Evolutionary conservation across 192 early-diverging fungal genomes (phyloP).

Genomic region (Coemansia reversa): DNA sequence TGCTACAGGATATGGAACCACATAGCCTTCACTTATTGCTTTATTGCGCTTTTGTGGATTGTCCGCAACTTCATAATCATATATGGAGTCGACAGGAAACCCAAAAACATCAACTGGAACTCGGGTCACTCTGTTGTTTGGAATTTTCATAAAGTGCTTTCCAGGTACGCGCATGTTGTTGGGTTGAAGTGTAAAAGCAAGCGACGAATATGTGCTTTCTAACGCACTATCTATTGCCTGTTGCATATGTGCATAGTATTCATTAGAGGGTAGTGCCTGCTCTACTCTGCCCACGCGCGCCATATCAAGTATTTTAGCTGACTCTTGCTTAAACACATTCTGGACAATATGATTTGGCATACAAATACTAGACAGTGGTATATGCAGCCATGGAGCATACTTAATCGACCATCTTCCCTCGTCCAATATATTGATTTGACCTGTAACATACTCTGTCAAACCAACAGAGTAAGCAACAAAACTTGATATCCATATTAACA

Average conservation of each 20-base stretch:
- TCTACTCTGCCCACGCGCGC: background rate
- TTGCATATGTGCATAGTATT: slow-evolving; percentile 7
- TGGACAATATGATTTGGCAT: slow-evolving; percentile 6
- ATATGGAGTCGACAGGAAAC: background rate
- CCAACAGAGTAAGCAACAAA: background rate
- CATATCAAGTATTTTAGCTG: background rate
- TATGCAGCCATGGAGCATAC: background rate
- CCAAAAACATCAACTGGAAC: slow-evolving; percentile 6
- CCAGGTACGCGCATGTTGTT: slow-evolving; percentile 8
- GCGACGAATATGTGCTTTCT: background rate
- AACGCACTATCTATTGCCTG: background rate
- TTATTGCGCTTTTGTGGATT: background rate
- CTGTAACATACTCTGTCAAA: slow-evolving; percentile 16
- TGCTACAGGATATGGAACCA: background rate
- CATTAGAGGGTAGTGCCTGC: background rate
- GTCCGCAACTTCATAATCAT: slow-evolving; percentile 19
- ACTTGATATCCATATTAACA: background rate
- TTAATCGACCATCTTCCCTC: slow-evolving; percentile 10
- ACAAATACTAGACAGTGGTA: background rate
- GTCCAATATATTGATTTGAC: slow-evolving; percentile 1
- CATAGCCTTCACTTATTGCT: background rate
- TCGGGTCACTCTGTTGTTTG: background rate
- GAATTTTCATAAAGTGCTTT: background rate
- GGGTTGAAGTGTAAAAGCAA: slow-evolving; percentile 8
- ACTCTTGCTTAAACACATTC: background rate